These are phyloP conservation scores for Carex scoparia DNA, from an alignment of 176 grass and related monocot genomes.

Conservation along the genomic window DNA sequence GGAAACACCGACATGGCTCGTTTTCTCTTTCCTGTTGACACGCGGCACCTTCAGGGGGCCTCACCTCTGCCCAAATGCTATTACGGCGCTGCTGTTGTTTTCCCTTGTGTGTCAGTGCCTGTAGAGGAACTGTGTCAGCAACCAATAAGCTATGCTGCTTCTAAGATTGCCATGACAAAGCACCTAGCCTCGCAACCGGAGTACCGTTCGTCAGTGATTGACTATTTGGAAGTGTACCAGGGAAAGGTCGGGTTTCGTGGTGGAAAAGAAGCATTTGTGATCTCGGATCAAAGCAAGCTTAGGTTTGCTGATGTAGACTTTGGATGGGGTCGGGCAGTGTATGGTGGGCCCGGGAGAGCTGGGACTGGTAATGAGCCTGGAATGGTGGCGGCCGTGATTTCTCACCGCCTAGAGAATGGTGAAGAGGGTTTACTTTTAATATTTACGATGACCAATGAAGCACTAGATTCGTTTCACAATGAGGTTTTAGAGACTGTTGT, in stretches of 20 bases:
- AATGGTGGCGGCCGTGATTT: neutral
- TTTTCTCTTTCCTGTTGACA: neutral
- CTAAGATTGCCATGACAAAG: neutral
- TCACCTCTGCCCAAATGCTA: neutral
- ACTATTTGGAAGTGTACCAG: constrained; percentile 7
- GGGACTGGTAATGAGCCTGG: neutral
- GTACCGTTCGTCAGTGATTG: neutral
- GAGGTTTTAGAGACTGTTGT: neutral
- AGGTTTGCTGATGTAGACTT: neutral
- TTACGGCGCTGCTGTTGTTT: neutral
- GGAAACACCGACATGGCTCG: neutral
- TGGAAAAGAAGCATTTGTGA: neutral
- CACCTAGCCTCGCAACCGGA: neutral
- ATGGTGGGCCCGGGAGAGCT: neutral
- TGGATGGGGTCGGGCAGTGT: neutral
- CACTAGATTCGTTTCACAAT: neutral
- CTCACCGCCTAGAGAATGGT: neutral
- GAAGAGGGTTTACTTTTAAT: constrained; percentile 9
- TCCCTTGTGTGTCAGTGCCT: neutral
- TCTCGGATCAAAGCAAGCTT: constrained; percentile 2
- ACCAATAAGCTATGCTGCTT: neutral
- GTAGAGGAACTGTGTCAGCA: neutral
- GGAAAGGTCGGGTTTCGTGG: neutral
- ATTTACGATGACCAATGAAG: neutral
- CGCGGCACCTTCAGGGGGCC: neutral